Evolutionary conservation across 257 asterid species (phyloP), one percentile per base, ranked within the genome.

Genomic region (Sherardia arvensis): DNA sequence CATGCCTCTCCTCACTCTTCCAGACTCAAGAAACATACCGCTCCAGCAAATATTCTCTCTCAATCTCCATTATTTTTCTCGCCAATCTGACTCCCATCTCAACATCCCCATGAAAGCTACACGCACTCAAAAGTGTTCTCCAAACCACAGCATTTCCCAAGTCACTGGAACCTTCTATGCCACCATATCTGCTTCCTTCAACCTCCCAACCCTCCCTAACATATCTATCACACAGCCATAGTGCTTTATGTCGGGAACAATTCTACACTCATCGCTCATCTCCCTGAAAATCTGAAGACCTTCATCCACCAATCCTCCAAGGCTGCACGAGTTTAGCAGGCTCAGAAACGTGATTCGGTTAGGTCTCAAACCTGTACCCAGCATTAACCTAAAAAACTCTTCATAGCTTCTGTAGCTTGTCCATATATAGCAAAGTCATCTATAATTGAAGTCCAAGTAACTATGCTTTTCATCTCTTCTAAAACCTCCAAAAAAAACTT

Each of bases 121-220:
- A 53, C 21, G 95, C 86, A 8, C 93, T 95, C 61, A 88, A 76
- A 30, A 88, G 81, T 4, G 88, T 86, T 79, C 96, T 84, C 96
- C 93, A 88, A 7, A 82, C 66, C 71, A 86, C 84, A 38, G 74
- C 85, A 70, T 74, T 79, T 49, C 74, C 71, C 51, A 69, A 70
- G 1, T 73, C 79, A 66, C 18, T 61, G 90, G 93, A 33, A 85
- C 73, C 51, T 67, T 66, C 54, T 71, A 33, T 3, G 93, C 90
- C 25, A 88, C 74, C 68, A 68, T 74, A 77, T 84, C 96, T 1
- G 96, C 96, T 77, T 86, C 96, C 65, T 82, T 87, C 58, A 86
- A 65, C 70, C 95, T 86, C 53, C 93, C 96, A 47, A 84, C 91
- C 81, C 95, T 82, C 40, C 95, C 95, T 77, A 88, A 62, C 88